Evolutionary conservation across 164 flowering plant genomes (phyloP).

Genomic region (Kingdonia uniflora): DNA sequence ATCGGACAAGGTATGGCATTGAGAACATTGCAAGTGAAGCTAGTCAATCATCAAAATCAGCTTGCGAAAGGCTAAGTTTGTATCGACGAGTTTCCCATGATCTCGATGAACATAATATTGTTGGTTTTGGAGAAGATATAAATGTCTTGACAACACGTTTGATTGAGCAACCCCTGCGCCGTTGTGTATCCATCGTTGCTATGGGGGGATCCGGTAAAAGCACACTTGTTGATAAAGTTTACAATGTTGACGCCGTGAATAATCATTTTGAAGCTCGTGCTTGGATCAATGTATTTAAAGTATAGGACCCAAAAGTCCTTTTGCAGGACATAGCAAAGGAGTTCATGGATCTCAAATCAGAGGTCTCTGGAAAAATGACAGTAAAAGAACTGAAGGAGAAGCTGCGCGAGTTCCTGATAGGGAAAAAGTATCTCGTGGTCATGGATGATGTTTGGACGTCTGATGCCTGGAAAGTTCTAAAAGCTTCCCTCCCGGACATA

Average conservation of each 20-base stretch:
- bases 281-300: background rate
- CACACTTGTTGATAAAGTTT: background rate
- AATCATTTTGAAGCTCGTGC: background rate
- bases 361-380: background rate
- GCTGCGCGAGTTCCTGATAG: background rate
- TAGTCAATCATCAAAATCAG: too few relatives aligned
- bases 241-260: background rate
- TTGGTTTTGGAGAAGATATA: slow-evolving; percentile 15
- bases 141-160: slow-evolving; percentile 6
- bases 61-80: background rate
- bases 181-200: slow-evolving; percentile 19
- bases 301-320: background rate
- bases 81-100: background rate
- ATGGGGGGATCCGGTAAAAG: slow-evolving; percentile 3
- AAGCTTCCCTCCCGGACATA: background rate
- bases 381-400: background rate
- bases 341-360: background rate
- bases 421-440: background rate
- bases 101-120: slow-evolving; percentile 12
- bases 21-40: too few relatives aligned
- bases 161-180: slow-evolving; percentile 4
- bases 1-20: too few relatives aligned
- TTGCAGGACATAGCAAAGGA: background rate
- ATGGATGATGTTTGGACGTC: background rate
- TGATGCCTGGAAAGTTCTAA: background rate